A percentile compares a stretch with the other conserved stretches of the same genome.
Conservation (phyloP, 2,329 filamentous ascomycete species). For the Xylariaceae sp. region DNA sequence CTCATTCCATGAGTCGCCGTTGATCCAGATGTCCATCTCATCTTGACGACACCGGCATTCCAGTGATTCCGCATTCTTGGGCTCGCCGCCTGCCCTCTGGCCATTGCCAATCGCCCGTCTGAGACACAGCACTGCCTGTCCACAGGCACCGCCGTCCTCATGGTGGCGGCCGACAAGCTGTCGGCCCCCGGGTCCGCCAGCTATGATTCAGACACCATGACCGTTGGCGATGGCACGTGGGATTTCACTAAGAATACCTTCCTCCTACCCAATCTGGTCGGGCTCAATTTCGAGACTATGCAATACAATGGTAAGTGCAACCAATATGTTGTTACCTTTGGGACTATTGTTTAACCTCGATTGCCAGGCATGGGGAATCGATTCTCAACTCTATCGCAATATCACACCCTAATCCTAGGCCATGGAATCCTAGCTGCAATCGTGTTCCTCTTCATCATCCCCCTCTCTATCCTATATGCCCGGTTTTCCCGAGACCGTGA, state of each 20-base stretch:
- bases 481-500: conserved; percentile 64
- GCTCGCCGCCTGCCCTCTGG: conserved; percentile 18
- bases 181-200: conserved; percentile 69
- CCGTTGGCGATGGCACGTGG: conserved; percentile 81
- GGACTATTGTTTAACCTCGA: conserved; percentile 4
- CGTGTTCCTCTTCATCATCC: conserved; percentile 72
- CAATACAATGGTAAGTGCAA: conserved; percentile 69
- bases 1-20: not conserved
- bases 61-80: not conserved
- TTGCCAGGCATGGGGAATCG: conserved; percentile 74
- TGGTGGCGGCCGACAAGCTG: conserved; percentile 60
- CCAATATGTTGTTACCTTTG: not conserved
- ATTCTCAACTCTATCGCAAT: conserved; percentile 66
- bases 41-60: too few relatives aligned
- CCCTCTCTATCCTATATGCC: conserved; percentile 69
- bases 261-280: conserved; percentile 72
- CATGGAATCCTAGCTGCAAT: conserved; percentile 72
- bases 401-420: conserved; percentile 66
- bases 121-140: conserved; percentile 6
- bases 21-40: too few relatives aligned
- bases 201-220: conserved; percentile 72
- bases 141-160: conserved; percentile 43
- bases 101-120: conserved; percentile 9
- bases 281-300: conserved; percentile 78
- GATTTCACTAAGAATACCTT: conserved; percentile 75